Evolutionary conservation across 23 red algal genomes (phyloP).

Genomic region (Gracilaria domingensis): DNA sequence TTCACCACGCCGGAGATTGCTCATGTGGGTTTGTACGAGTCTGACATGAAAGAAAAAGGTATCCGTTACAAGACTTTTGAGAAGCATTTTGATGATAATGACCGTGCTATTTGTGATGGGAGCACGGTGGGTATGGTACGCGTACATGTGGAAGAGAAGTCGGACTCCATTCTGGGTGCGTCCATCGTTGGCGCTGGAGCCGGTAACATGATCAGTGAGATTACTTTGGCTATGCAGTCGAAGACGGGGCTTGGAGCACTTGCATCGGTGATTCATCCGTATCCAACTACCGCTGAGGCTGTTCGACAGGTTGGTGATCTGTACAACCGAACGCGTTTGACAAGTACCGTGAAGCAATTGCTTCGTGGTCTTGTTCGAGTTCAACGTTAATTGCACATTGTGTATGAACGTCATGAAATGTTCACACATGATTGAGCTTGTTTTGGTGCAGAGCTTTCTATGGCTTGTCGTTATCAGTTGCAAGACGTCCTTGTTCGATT

Average conservation of each 20-base stretch:
- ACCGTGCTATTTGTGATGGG: constrained; percentile 81
- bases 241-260: constrained; percentile 73
- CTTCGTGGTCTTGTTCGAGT: constrained; percentile 72
- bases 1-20: constrained; percentile 83
- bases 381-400: constrained; percentile 60
- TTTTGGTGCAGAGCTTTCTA: too few species aligned
- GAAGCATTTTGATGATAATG: constrained; percentile 81
- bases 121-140: constrained; percentile 73
- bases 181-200: constrained; percentile 63
- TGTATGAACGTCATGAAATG: too few species aligned
- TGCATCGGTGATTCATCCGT: constrained; percentile 84
- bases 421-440: too few species aligned
- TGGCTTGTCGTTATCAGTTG: too few species aligned
- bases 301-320: constrained; percentile 71
- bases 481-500: too few species aligned
- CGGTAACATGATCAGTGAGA: constrained; percentile 85
- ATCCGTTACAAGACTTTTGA: constrained; percentile 76
- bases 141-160: constrained; percentile 67
- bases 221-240: constrained; percentile 77
- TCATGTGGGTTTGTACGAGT: constrained; percentile 73
- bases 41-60: constrained; percentile 73
- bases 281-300: constrained; percentile 81
- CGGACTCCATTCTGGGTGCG: constrained; percentile 76
- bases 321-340: constrained; percentile 76
- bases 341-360: constrained; percentile 70